Base-by-base conservation (phyloP, 352 stramenopile species). In the Globisporangium rhizosaccharum region DNA sequence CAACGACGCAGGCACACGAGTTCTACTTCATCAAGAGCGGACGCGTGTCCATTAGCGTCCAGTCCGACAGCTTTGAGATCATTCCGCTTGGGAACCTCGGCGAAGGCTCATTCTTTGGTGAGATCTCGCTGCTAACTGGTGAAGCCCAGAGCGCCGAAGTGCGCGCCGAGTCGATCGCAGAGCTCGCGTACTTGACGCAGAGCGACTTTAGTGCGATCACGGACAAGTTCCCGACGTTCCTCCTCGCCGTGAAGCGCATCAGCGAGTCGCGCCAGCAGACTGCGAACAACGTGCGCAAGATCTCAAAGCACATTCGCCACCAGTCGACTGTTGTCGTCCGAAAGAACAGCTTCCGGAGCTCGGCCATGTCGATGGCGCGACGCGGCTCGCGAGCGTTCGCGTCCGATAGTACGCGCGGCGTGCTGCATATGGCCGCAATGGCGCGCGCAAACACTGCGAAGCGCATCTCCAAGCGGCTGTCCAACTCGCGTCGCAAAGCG, bases 1-100 rank as follows among this genome's bases (percentile, higher is more conserved):
- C 2, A n/a, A 45, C 39, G 39, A 7, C 17, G 14, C 41, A 54
- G 53, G 28, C 50, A 4, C 36, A 57, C 23, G 76, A 89, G 63
- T 89, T 92, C 53, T 92, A 90, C 58, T 88, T 92, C 37, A 90
- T 92, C 55, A 87, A 85, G 51, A 75, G 70, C 51, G 80, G 76
- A 1, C 71, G 73, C 33, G 82, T 89, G 11, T 85, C 73, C 11
- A 63, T 88, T 1, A 79, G 67, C n/a, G 74, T 87, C 4, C 47
- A 70, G 3, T 52, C 68, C 2, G 51, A 71, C 14, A 42, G 14
- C 1, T 51, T 66, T 42, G 61, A 75, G 47, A 61, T 68, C 9
- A 65, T 86, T 30, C 79, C 83, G 20, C 48, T 92, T 5, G 82
- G 80, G 6, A 87, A 85, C 36, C 75, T 92, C 1, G 71, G 74